phyloP scores from a whole-genome alignment of 257 asterid genomes.

The Jasminum sambac region DNA sequence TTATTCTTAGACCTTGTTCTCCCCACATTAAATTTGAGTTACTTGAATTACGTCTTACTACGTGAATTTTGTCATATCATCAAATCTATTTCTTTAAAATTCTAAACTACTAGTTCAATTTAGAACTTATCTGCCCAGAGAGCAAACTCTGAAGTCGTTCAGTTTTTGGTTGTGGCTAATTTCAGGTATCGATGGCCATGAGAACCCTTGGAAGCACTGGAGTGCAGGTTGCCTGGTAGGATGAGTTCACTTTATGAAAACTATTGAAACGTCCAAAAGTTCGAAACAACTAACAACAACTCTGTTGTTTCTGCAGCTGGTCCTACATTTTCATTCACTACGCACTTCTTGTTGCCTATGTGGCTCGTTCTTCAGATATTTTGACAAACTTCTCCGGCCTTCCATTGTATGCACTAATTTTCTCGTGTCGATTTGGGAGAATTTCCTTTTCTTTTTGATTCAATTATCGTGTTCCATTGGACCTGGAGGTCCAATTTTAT shows the following conservation, averaged over 20 bases:
- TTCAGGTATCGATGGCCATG: conserved; percentile 91
- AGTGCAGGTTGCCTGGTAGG: conserved; percentile 84
- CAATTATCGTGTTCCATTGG: conserved; percentile 9
- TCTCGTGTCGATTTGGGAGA: conserved; percentile 9
- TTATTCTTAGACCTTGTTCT: too few species aligned
- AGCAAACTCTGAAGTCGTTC: conserved; percentile 16
- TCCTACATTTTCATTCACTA: conserved; percentile 91
- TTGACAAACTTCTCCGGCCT: conserved; percentile 75
- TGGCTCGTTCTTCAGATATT: conserved; percentile 92
- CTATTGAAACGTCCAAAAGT: background rate
- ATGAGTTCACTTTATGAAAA: conserved; percentile 11
- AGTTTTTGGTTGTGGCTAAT: conserved; percentile 23
- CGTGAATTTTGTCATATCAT: conserved; percentile 6
- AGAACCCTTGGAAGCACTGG: conserved; percentile 86
- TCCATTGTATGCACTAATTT: conserved; percentile 55
- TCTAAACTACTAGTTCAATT: conserved; percentile 3
- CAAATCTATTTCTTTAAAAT: conserved; percentile 14
- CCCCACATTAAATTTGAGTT: too few species aligned
- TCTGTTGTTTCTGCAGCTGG: conserved; percentile 70
- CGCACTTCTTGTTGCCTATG: conserved; percentile 93
- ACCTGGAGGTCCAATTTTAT: background rate
- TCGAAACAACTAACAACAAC: conserved; percentile 20
- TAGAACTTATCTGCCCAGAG: conserved; percentile 5
- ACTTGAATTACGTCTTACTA: too few species aligned
- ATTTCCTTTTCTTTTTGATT: conserved; percentile 10